Conservation (phyloP, 352 stramenopile species). For the Phytophthora foliorum region DNA sequence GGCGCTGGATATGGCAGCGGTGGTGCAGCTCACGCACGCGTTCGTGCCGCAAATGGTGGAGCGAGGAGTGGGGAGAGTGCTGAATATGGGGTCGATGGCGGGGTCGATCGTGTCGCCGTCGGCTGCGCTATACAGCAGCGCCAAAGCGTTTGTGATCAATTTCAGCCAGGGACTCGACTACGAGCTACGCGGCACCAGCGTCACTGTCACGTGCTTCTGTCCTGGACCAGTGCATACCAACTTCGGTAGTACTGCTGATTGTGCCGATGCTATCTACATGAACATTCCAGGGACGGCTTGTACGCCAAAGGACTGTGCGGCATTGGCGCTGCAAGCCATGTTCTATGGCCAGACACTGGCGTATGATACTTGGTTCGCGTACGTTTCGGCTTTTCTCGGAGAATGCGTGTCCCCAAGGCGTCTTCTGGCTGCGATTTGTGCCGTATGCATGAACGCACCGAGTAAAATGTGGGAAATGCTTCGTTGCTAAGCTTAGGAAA, state of each 20-base stretch:
- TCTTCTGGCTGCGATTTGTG: conserved; percentile 46
- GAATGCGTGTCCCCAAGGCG: conserved; percentile 47
- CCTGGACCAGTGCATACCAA: conserved; percentile 75
- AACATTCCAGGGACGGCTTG: conserved; percentile 45
- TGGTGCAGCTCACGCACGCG: conserved; percentile 59
- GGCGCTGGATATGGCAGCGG: conserved; percentile 62
- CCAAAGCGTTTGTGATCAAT: conserved; percentile 74
- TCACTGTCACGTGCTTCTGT: conserved; percentile 76
- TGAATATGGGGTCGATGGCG: conserved; percentile 81
- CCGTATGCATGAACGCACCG: conserved; percentile 44
- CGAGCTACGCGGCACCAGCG: conserved; percentile 66
- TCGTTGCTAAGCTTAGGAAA: conserved; percentile 15
- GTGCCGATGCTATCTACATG: conserved; percentile 57
- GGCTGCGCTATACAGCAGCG: conserved; percentile 71
- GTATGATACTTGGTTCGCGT: conserved; percentile 61
- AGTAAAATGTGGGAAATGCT: conserved; percentile 41
- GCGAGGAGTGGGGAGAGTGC: conserved; percentile 68
- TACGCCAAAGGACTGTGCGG: conserved; percentile 53
- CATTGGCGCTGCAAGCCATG: conserved; percentile 63
- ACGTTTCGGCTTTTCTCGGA: conserved; percentile 41
- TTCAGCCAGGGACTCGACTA: conserved; percentile 81
- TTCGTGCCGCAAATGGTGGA: conserved; percentile 78
- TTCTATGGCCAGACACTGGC: conserved; percentile 57
- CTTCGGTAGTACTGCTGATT: conserved; percentile 53
- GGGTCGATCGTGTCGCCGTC: conserved; percentile 57